Base-by-base conservation (phyloP, 495 filamentous ascomycete species). In the Baudoinia panamericana region DNA sequence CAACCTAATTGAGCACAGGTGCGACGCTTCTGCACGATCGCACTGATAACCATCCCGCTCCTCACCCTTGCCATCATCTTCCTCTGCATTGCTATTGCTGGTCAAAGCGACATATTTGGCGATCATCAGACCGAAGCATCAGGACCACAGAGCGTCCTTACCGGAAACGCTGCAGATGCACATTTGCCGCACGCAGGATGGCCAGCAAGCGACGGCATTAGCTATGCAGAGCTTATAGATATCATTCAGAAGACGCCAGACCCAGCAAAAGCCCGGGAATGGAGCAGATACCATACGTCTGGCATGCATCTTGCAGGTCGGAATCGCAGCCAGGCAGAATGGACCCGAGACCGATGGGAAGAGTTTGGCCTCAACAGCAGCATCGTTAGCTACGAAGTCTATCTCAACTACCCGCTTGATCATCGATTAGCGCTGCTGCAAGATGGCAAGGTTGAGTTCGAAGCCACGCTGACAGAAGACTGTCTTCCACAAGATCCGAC, bases 261-360 rank as follows among this genome's bases (percentile, higher is more conserved):
- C 22, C 69, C 72, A 30, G 64, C 70, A 20, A 78, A 76, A 52
- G 75, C 73, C 5, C 65, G 71, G 41, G 77, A 92, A 59, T 95
- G 85, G 85, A 88, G 80, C 55, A 62, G 71, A 45, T 96, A 95
- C 61, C 96, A 96, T 51, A 93, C 90, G 0, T 61, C 77, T 1
- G 90, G 90, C 0, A 72, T 82, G 1, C 90, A 97, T 66, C 65
- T 97, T 22, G 83, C 79, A 0, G 90, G 90, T 10, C 81, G 83
- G 67, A 96, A 96, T 52, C 68, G 78, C 31, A 83, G 75, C 39
- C 76, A 93, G 63, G 90, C 82, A 4, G 58, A 78, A 33, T 97
- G 85, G 85, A 97, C 90, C 0, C 69, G 73, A 48, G 75, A 92
- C 18, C 77, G 67, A 48, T 96, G 85, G 85, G 63, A 77, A 49